Evolutionary conservation across 208 protist species (phyloP).

Genomic region (Leptomonas pyrrhocoris): DNA sequence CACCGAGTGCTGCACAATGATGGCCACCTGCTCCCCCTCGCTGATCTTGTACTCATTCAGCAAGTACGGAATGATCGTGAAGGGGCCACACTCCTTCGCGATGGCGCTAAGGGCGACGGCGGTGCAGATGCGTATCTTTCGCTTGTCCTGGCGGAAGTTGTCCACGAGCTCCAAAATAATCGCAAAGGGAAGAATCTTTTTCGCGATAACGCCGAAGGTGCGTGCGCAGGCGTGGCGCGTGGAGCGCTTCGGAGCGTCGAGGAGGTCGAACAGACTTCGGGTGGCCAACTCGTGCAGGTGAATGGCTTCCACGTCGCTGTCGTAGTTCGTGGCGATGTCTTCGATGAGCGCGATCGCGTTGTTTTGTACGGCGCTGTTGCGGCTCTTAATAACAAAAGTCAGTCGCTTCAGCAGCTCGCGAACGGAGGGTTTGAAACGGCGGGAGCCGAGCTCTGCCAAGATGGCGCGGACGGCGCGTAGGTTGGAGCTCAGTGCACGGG

Average conservation of each 20-base stretch:
- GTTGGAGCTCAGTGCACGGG: slow-evolving; percentile 96
- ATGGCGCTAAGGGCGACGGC: slow-evolving; percentile 99
- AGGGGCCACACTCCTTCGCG: slow-evolving; percentile 98
- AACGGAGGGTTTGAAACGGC: slow-evolving; percentile 96
- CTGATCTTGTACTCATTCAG: slow-evolving; percentile 99
- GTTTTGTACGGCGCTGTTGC: slow-evolving; percentile 98
- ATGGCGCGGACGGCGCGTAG: slow-evolving; percentile 97
- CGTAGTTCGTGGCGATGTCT: slow-evolving; percentile 93
- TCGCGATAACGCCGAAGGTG: slow-evolving; percentile 99
- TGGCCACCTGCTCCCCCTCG: slow-evolving; percentile 95
- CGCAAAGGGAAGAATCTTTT: slow-evolving; percentile 98
- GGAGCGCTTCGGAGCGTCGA: slow-evolving; percentile 98
- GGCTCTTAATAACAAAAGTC: slow-evolving; percentile 99
- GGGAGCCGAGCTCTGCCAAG: slow-evolving; percentile 96
- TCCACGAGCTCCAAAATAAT: slow-evolving; percentile 99
- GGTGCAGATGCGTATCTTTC: slow-evolving; percentile 99
- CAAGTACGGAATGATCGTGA: slow-evolving; percentile 98
- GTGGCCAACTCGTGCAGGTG: slow-evolving; percentile 98
- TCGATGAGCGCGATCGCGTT: slow-evolving; percentile 98
- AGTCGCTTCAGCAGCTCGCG: slow-evolving; percentile 97
- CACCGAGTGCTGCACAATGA: slow-evolving; percentile 97
- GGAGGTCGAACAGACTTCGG: slow-evolving; percentile 98
- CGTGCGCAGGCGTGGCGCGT: slow-evolving; percentile 96
- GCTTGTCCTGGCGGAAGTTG: slow-evolving; percentile 99
- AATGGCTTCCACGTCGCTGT: slow-evolving; percentile 81